Percentiles rank a stretch among this genome's conserved stretches.
Evolutionary conservation across 2,329 filamentous ascomycete genomes (phyloP).

Genomic region (Xylaria sp.): DNA sequence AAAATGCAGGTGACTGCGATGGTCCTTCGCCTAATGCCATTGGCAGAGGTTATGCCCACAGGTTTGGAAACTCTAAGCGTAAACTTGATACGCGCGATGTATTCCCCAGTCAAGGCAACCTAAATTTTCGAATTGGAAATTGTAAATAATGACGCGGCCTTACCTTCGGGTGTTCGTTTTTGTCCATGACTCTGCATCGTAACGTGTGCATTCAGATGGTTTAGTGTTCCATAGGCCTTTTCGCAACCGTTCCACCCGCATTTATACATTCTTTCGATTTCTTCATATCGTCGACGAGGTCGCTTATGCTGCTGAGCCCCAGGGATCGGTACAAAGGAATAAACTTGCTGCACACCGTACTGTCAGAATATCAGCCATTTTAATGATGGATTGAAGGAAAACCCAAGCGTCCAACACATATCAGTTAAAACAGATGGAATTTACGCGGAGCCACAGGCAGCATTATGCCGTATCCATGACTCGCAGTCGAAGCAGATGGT

Average conservation of each 20-base stretch:
- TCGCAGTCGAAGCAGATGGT: neutral
- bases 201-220: slow-evolving; percentile 97
- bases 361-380: slow-evolving; percentile 52
- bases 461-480: neutral
- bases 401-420: slow-evolving; percentile 2
- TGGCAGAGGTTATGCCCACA: slow-evolving; percentile 10
- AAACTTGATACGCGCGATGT: slow-evolving; percentile 9
- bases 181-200: slow-evolving; percentile 98
- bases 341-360: slow-evolving; percentile 73
- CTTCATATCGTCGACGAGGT: slow-evolving; percentile 91
- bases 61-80: slow-evolving; percentile 21
- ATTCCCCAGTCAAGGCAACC: slow-evolving; percentile 7
- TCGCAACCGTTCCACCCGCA: slow-evolving; percentile 99
- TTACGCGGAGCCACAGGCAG: neutral
- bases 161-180: slow-evolving; percentile 98
- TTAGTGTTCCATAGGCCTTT: slow-evolving; percentile 97
- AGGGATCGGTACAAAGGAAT: slow-evolving; percentile 97
- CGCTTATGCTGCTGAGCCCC: slow-evolving; percentile 98
- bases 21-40: neutral
- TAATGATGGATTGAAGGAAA: slow-evolving; percentile 33
- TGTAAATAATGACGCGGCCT: slow-evolving; percentile 48
- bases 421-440: neutral
- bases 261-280: slow-evolving; percentile 99
- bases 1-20: neutral
- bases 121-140: neutral